A percentile compares a stretch with the other conserved stretches of the same genome.
phyloP scores from a whole-genome alignment of 2,329 filamentous ascomycete genomes.

The Metarhizium robertsii region DNA sequence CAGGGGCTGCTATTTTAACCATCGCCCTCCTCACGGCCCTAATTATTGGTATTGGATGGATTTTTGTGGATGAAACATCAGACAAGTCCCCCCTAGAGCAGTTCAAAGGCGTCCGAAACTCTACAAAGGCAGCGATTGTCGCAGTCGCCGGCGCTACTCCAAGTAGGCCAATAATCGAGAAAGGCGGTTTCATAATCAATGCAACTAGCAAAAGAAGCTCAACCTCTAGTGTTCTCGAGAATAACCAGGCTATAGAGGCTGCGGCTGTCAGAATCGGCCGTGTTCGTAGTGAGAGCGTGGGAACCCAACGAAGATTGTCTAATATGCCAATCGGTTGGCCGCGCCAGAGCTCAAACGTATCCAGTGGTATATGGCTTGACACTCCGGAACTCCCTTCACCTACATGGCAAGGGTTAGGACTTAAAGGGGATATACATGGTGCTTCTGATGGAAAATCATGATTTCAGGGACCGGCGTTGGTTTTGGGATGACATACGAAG shows the following conservation, averaged over 20 bases:
- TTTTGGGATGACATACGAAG: neutral
- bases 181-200: constrained; percentile 8
- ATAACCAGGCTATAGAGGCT: constrained; percentile 9
- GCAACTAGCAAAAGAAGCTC: constrained; percentile 13
- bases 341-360: neutral
- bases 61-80: constrained; percentile 38
- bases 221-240: constrained; percentile 11
- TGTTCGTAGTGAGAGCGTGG: constrained; percentile 11
- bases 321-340: constrained; percentile 30
- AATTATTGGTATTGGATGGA: constrained; percentile 40
- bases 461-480: neutral
- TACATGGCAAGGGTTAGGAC: neutral
- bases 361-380: neutral
- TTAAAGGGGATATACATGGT: neutral
- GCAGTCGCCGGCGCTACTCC: constrained; percentile 13
- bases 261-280: constrained; percentile 11
- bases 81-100: constrained; percentile 23
- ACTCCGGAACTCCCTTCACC: neutral
- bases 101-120: constrained; percentile 16
- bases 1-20: constrained; percentile 59
- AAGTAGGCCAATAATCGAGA: constrained; percentile 15
- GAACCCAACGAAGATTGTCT: constrained; percentile 17
- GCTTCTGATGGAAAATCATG: neutral
- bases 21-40: constrained; percentile 44
- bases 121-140: constrained; percentile 13